Base-by-base conservation (phyloP, 2,329 filamentous ascomycete species). In the Harringtonia aguacate region DNA sequence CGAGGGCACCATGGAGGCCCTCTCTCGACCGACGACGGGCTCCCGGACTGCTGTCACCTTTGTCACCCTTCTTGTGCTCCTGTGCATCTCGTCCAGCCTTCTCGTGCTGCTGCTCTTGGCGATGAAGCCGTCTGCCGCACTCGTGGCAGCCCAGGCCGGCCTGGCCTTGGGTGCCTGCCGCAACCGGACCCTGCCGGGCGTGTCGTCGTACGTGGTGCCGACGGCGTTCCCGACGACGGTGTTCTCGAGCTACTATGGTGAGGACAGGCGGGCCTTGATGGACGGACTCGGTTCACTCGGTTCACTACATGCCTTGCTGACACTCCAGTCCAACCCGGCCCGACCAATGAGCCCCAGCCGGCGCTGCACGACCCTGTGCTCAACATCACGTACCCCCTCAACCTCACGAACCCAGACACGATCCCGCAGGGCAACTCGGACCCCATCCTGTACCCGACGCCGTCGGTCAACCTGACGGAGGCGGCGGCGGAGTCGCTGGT, bases 301-400 rank as follows among this genome's bases (percentile, higher is more conserved):
- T n/a, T 36, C 10, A 37, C n/a, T 14, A 15, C 3, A 20, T 14
- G 18, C 10, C 8, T 12, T 22, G 15, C 27, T 30, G 17, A 21
- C 28, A n/a, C n/a, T 14, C 3, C 41, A 60, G 56, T 60, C 36
- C 52, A 52, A 22, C 53, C 58, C 1, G 55, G 51, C 4, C 56
- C 60, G 14, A 59, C 56, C 10, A 54, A 52, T 33, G 55, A 61
- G 51, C 57, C 59, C 4, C 58, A 61, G 43, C 58, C 58, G 3
- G 66, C 65, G 14, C 54, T 79, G 4, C 62, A 66, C 47, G 74
- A 79, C 55, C 69, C 72, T 0, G 58, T 77, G 24, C 55, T 76
- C 38, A 71, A 77, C 49, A 62, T 67, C 48, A 76, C 70, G 3
- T 78, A 65, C 45, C 72, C 71, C 1, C 58, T 66, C 28, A 72